Evolutionary conservation across 495 filamentous ascomycete species (phyloP).

Genomic region (Parathielavia appendiculata): DNA sequence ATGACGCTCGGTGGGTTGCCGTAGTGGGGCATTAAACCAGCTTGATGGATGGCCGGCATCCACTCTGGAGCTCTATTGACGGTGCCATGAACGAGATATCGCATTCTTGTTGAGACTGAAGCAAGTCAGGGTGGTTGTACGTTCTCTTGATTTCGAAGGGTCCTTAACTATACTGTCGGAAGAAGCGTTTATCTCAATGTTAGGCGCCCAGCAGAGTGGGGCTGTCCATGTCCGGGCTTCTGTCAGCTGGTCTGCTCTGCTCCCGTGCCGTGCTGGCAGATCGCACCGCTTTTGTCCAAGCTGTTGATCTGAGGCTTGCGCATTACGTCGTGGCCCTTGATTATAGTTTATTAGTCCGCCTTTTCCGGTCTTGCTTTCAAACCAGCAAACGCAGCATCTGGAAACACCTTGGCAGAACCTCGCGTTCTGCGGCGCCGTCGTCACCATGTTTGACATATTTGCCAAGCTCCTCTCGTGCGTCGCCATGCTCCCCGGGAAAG

Average conservation of each 20-base stretch:
- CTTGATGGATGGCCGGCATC: too few relatives aligned
- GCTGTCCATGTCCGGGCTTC: too few relatives aligned
- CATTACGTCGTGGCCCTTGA: not conserved
- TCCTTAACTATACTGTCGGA: too few relatives aligned
- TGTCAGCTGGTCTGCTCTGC: not conserved
- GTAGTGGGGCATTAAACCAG: too few relatives aligned
- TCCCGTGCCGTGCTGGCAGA: not conserved
- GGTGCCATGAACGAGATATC: too few relatives aligned
- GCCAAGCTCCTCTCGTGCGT: slow-evolving; percentile 76
- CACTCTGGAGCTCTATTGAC: too few relatives aligned
- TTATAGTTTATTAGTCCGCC: not conserved
- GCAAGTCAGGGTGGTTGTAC: too few relatives aligned
- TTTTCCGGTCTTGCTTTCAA: not conserved
- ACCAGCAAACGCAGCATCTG: not conserved
- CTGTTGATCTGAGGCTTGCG: not conserved
- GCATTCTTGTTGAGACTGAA: too few relatives aligned
- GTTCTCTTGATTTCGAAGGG: too few relatives aligned
- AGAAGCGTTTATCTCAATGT: too few relatives aligned
- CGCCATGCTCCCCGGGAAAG: slow-evolving; percentile 14
- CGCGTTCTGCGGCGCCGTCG: not conserved
- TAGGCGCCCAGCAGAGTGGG: too few relatives aligned
- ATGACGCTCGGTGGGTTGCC: too few relatives aligned
- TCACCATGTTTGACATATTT: slow-evolving; percentile 72
- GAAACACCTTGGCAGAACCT: not conserved
- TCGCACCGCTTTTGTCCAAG: not conserved